A percentile compares a stretch with the other conserved stretches of the same genome.
These are phyloP conservation scores for Shiraia bambusicola DNA, from an alignment of 2,329 filamentous ascomycete genomes.

Conservation along the genomic window DNA sequence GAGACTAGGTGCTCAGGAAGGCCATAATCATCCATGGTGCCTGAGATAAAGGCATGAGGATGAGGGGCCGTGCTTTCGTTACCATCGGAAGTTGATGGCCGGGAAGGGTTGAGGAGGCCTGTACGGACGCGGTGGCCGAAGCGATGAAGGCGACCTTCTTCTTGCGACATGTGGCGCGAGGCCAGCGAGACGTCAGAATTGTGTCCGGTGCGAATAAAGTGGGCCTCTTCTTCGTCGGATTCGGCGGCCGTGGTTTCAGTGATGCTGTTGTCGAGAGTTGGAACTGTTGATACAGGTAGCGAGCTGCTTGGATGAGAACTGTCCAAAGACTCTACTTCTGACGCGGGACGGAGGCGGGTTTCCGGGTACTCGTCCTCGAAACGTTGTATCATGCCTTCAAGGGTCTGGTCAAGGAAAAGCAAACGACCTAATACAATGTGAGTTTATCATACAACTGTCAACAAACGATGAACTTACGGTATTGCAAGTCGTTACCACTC, in stretches of 20 bases:
- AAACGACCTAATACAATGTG: conserved; percentile 61
- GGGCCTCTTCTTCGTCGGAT: conserved; percentile 47
- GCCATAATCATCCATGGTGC: conserved; percentile 36
- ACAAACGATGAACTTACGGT: conserved; percentile 61
- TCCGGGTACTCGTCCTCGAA: conserved; percentile 98
- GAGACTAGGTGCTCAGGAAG: conserved; percentile 51
- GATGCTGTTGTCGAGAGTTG: conserved; percentile 32
- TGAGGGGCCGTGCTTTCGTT: conserved; percentile 7
- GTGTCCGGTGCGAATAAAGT: conserved; percentile 57
- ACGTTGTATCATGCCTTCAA: conserved; percentile 87
- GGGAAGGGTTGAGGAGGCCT: conserved; percentile 55
- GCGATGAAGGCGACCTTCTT: conserved; percentile 71
- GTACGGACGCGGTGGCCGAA: conserved; percentile 67
- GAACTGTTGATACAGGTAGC: conserved; percentile 30
- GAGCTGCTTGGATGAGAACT: conserved; percentile 38
- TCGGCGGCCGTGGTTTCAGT: conserved; percentile 28
- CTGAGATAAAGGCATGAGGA: conserved; percentile 25
- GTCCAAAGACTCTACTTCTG: conserved; percentile 29
- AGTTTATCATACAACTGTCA: conserved; percentile 8
- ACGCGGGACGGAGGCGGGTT: conserved; percentile 58
- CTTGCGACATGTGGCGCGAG: conserved; percentile 63
- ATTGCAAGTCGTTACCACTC: conserved; percentile 70
- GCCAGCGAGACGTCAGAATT: conserved; percentile 69
- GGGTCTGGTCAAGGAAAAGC: conserved; percentile 82
- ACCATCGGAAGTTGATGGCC: conserved; percentile 23